Conservation (phyloP, 306 rosid species). For the Malus orientalis region DNA sequence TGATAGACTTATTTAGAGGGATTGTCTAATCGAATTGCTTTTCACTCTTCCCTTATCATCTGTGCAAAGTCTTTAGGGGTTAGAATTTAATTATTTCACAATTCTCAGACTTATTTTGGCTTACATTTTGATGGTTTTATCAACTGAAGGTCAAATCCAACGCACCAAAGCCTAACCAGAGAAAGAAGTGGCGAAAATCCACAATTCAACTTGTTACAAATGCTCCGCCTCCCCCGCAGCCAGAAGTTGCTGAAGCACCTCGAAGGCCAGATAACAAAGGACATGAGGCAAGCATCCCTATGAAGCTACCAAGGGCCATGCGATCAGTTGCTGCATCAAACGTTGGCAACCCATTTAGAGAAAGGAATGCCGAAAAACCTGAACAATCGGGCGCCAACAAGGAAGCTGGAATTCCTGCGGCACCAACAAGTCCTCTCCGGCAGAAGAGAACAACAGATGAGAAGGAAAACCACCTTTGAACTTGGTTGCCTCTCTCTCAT, state of each 20-base stretch:
- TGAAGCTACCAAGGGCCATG: constrained; percentile 55
- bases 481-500: not conserved
- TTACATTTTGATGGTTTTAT: not conserved
- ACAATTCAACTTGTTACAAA: constrained; percentile 55
- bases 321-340: constrained; percentile 39
- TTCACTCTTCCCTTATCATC: not conserved
- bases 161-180: constrained; percentile 47
- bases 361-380: constrained; percentile 50
- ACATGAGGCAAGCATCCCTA: constrained; percentile 37
- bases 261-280: constrained; percentile 29
- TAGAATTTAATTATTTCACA: not conserved
- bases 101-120: not conserved
- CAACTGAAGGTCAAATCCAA: constrained; percentile 52
- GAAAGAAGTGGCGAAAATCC: constrained; percentile 65
- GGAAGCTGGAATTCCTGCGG: constrained; percentile 31
- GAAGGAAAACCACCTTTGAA: constrained; percentile 70
- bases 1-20: not conserved
- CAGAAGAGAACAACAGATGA: constrained; percentile 45
- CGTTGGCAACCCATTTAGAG: constrained; percentile 42
- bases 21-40: not conserved
- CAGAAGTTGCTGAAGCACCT: constrained; percentile 26
- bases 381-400: constrained; percentile 43
- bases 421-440: constrained; percentile 36
- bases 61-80: not conserved
- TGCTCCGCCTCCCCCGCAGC: constrained; percentile 37